Percentiles rank a stretch among this genome's conserved stretches.
phyloP scores from a whole-genome alignment of 441 rosid genomes.

The Capsella rubella region DNA sequence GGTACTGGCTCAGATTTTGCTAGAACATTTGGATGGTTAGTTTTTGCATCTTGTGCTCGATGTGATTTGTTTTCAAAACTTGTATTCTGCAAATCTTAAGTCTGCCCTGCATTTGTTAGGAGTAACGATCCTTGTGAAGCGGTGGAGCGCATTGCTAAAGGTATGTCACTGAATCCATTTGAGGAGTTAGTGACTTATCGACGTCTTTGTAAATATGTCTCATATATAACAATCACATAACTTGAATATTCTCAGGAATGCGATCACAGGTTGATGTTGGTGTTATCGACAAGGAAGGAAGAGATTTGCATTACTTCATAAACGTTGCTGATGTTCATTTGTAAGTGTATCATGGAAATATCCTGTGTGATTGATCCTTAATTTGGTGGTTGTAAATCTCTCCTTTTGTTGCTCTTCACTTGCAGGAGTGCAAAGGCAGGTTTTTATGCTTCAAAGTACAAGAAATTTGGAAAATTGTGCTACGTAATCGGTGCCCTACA shows the following conservation, averaged over 20 bases:
- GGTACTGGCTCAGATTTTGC: constrained; percentile 99
- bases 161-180: constrained; percentile 46
- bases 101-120: constrained; percentile 53
- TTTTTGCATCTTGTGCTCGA: constrained; percentile 37
- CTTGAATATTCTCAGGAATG: constrained; percentile 58
- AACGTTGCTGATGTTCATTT: constrained; percentile 97
- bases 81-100: constrained; percentile 23
- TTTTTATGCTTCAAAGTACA: constrained; percentile 87
- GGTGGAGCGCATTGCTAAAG: constrained; percentile 80
- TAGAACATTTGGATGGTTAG: constrained; percentile 95
- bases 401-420: constrained; percentile 39
- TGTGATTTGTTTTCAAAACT: constrained; percentile 12
- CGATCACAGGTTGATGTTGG: constrained; percentile 79
- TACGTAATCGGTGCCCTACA: constrained; percentile 90
- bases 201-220: constrained; percentile 1
- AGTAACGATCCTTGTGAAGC: constrained; percentile 85
- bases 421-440: constrained; percentile 99
- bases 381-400: constrained; percentile 29
- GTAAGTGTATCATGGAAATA: constrained; percentile 60
- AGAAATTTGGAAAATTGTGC: constrained; percentile 84
- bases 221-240: constrained; percentile 21
- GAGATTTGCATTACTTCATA: constrained; percentile 73
- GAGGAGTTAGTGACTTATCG: not conserved
- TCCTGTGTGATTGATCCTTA: constrained; percentile 7
- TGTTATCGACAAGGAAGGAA: constrained; percentile 61